Base-by-base conservation (phyloP, 2,329 filamentous ascomycete species). In the Knoxdaviesia proteae region DNA sequence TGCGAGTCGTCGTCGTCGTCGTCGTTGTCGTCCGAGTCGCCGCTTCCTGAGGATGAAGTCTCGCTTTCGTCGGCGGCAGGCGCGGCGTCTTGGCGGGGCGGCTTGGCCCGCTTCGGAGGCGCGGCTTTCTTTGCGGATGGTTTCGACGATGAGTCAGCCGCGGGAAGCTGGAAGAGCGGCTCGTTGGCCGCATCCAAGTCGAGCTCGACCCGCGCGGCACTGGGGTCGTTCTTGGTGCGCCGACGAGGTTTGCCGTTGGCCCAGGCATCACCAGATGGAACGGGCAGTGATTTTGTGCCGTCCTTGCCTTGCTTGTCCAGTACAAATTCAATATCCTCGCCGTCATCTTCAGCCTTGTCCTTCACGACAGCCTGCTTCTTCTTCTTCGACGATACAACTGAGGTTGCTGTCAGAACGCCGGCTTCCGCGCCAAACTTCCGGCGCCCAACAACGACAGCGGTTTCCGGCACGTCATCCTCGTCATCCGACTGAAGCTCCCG, bases 401-500 rank as follows among this genome's bases (percentile, higher is more conserved):
- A 20, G 20, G 20, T 20, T 20, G 20, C 3, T 2, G 20, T 20
- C 20, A 20, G 20, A 20, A 20, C 20, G 20, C 20, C 20, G 20
- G 31, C 31, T 6, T 39, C 40, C 37, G 39, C 40, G 11, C 43
- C 45, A 39, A 77, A 88, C 41, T 69, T 71, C 48, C 74, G 69
- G 47, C 88, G 76, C 8, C 87, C 87, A 4, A 62, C 59, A 40
- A 69, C 67, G 34, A 73, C 71, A n/a, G 68, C 65, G 7, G 57
- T 56, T 6, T 66, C 65, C 32, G 74, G 72, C 2, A 59, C 60
- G 2, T 64, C 67, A 6, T 63, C 63, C 49, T 65, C 65, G n/a
- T 61, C 62, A 20, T 73, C 66, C 5, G 74, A 77, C 32, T 77
- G 76, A 37, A 94, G 64, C 40, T 88, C 80, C 44, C 74, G 73